Conservation (phyloP, 805 yeast species). For the Scheffersomyces stipitis region DNA sequence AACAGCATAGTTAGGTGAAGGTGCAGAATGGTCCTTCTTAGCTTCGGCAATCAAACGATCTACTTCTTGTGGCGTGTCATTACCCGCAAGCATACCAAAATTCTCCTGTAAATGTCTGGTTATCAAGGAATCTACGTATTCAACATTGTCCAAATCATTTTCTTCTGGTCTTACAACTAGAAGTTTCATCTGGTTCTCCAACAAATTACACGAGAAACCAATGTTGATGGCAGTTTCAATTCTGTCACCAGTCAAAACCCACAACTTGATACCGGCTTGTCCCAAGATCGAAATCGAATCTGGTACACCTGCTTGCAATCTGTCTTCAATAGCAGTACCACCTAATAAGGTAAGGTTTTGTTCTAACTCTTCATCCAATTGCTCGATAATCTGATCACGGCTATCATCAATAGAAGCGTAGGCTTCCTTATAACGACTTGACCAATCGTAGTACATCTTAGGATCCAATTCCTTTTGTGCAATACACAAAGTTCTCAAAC, state of each 20-base stretch:
- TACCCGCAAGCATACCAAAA: conserved; percentile 41
- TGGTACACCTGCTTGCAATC: conserved; percentile 84
- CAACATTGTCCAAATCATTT: conserved; percentile 35
- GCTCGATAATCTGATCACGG: conserved; percentile 58
- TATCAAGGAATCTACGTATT: conserved; percentile 37
- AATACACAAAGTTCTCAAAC: conserved; percentile 72
- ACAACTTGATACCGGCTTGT: conserved; percentile 76
- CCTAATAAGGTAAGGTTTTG: conserved; percentile 64
- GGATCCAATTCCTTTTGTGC: conserved; percentile 54
- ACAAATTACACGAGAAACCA: conserved; percentile 79
- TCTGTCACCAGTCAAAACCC: conserved; percentile 88
- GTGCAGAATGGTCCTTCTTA: conserved; percentile 60
- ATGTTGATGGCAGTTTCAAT: conserved; percentile 89
- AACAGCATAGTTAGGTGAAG: conserved; percentile 65
- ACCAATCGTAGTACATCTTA: conserved; percentile 54
- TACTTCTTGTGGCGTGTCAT: conserved; percentile 26
- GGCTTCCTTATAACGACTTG: conserved; percentile 55
- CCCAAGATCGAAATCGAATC: conserved; percentile 70
- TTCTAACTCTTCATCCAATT: conserved; percentile 61
- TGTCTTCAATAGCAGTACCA: conserved; percentile 86
- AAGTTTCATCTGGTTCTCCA: conserved; percentile 75
- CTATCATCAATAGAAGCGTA: conserved; percentile 51
- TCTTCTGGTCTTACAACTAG: conserved; percentile 57
- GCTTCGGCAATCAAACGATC: conserved; percentile 47
- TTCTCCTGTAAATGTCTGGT: conserved; percentile 47